Percentiles rank a stretch among this genome's conserved stretches.
These are phyloP conservation scores for Alternaria brassicicola DNA, from an alignment of 2,329 filamentous ascomycete species.

Conservation along the genomic window DNA sequence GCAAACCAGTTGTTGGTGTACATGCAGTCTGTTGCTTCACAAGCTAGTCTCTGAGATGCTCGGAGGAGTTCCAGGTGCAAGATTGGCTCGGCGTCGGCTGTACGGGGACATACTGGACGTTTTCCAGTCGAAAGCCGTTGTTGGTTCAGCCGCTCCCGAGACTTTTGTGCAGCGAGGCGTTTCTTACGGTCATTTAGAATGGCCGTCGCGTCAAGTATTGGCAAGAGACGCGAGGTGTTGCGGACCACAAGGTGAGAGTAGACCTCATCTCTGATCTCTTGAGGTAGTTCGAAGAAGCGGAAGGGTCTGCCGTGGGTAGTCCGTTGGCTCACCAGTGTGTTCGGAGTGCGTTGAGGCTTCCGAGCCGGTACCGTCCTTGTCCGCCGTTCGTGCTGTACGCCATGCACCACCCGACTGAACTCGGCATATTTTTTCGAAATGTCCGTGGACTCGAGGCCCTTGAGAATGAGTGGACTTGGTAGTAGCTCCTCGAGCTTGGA, in stretches of 20 bases:
- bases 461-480: constrained; percentile 6
- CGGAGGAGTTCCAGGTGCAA: constrained; percentile 31
- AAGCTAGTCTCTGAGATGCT: constrained; percentile 27
- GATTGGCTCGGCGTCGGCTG: constrained; percentile 20
- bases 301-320: constrained; percentile 24
- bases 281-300: constrained; percentile 35
- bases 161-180: constrained; percentile 25
- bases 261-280: constrained; percentile 39
- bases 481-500: constrained; percentile 31
- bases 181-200: constrained; percentile 37
- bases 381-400: constrained; percentile 4
- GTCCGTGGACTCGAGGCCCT: not conserved
- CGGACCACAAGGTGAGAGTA: constrained; percentile 37
- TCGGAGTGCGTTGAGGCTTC: constrained; percentile 1
- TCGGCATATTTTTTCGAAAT: not conserved
- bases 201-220: constrained; percentile 32
- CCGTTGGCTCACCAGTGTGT: not conserved
- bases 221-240: constrained; percentile 9
- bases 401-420: not conserved
- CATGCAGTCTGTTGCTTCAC: constrained; percentile 34
- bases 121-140: constrained; percentile 29
- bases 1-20: constrained; percentile 41
- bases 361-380: constrained; percentile 1
- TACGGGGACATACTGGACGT: constrained; percentile 25
- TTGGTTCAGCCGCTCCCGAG: constrained; percentile 32